A percentile compares a stretch with the other conserved stretches of the same genome.
Conservation (phyloP, 192 early-diverging fungal species). For the Coemansia sp. region DNA sequence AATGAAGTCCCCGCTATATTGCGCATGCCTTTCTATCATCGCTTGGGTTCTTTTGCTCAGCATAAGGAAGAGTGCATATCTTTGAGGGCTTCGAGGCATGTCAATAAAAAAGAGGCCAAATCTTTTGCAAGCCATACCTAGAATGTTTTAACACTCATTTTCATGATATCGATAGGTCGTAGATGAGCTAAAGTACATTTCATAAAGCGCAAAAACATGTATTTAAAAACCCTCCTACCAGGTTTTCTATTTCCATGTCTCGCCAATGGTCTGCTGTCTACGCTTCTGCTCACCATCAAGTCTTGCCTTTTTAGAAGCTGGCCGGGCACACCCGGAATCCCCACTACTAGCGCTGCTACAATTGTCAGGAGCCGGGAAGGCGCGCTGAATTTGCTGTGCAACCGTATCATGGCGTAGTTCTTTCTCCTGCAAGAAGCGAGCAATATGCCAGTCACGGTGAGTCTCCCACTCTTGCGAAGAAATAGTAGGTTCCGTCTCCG, state of each 20-base stretch:
- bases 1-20: too few relatives aligned
- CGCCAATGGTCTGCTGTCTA: constrained; percentile 41
- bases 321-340: background rate
- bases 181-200: background rate
- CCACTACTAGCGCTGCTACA: background rate
- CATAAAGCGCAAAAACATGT: background rate
- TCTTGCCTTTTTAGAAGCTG: constrained; percentile 25
- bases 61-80: background rate
- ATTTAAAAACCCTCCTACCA: background rate
- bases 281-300: constrained; percentile 7
- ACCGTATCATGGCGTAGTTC: constrained; percentile 42
- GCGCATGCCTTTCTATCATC: too few relatives aligned
- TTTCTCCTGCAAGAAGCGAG: constrained; percentile 42
- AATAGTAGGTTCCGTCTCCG: constrained; percentile 16
- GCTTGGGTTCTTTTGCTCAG: background rate
- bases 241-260: constrained; percentile 34
- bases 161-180: too few relatives aligned
- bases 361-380: constrained; percentile 10
- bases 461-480: constrained; percentile 45
- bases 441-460: constrained; percentile 53
- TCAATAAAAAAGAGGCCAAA: background rate
- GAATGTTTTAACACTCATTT: too few relatives aligned
- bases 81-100: background rate
- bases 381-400: constrained; percentile 24
- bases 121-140: background rate